These are phyloP conservation scores for Aspergillus coremiiformis DNA, from an alignment of 495 filamentous ascomycete species.

Conservation along the genomic window DNA sequence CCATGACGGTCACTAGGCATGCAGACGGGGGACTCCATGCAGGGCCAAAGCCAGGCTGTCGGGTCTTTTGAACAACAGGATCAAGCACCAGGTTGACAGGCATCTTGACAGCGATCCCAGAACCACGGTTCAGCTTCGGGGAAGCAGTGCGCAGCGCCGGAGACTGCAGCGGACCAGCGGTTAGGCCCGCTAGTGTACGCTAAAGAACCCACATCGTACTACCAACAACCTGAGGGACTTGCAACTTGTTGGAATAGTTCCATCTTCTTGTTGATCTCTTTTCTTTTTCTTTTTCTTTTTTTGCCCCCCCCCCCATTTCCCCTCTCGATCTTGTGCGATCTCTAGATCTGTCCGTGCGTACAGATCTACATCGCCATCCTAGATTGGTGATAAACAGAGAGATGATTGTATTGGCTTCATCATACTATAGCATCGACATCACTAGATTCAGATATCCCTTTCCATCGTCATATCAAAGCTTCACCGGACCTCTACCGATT, in stretches of 20 bases:
- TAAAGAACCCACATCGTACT: background rate
- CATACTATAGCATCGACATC: background rate
- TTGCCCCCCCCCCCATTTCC: background rate
- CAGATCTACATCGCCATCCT: too few species aligned
- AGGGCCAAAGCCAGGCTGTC: conserved; percentile 22
- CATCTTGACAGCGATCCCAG: conserved; percentile 27
- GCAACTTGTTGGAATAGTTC: too few species aligned
- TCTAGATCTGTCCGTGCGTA: too few species aligned
- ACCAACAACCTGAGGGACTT: too few species aligned
- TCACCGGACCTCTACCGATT: conserved; percentile 22
- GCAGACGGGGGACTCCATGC: conserved; percentile 20
- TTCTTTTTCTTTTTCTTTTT: background rate
- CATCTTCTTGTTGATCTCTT: background rate
- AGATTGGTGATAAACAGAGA: background rate
- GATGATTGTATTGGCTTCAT: background rate
- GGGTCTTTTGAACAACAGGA: conserved; percentile 20
- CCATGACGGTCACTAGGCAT: conserved; percentile 6
- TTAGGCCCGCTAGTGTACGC: conserved; percentile 22
- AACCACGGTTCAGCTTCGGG: conserved; percentile 38
- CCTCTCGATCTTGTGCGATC: background rate
- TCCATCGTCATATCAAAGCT: background rate
- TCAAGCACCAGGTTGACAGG: conserved; percentile 3
- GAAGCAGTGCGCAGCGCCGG: conserved; percentile 18
- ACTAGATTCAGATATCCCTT: too few species aligned
- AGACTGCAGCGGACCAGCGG: conserved; percentile 21